Evolutionary conservation across 108 stramenopile genomes (phyloP), one percentile per base, ranked within the genome.

Genomic region (Cyclotella sp.): DNA sequence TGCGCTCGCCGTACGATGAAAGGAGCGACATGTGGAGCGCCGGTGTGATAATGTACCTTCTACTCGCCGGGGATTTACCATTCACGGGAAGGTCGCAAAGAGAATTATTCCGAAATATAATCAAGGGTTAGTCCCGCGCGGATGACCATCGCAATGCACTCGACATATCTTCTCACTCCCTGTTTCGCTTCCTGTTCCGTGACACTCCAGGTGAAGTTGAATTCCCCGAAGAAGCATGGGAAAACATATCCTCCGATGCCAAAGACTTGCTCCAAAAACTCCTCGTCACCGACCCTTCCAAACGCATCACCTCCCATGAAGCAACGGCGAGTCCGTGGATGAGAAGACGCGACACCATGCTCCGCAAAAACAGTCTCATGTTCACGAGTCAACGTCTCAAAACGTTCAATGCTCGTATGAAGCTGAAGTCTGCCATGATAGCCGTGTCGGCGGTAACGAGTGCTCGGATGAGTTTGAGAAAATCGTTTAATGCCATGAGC

Each of bases 1-100:
- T 89, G 78, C 74, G 90, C 53, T 68, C 86, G 45, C 80, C 83
- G 18, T 94, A 94, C 47, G 93, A 94, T 82, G 85, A 89, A 72
- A 84, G 89, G 52, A 93, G 93, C 34, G 99, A 99, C 83, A 94
- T 98, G 94, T 99, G 99, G 99, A 91, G 91, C 51, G 81, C 94
- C 11, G 98, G 99, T 46, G 96, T 98, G 60, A 97, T 98, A 71
- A 74, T 92, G 12, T 99, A 92, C 78, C 87, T 97, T 15, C 82
- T 99, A 21, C 77, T 99, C 16, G 95, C 96, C 47, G 99, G 94
- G 43, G 86, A 90, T 78, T 59, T 90, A n/a, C 94, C 94, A 14
- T 95, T 95, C 79, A 87, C 82, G 79, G 94, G 89, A 47, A 73
- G 89, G 57, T 82, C 80, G 45, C 91, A 95, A 68, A 87, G 82